Conservation (phyloP, 1,284 basidiomycete genomes). For the Coniferiporia sulphurascens region DNA sequence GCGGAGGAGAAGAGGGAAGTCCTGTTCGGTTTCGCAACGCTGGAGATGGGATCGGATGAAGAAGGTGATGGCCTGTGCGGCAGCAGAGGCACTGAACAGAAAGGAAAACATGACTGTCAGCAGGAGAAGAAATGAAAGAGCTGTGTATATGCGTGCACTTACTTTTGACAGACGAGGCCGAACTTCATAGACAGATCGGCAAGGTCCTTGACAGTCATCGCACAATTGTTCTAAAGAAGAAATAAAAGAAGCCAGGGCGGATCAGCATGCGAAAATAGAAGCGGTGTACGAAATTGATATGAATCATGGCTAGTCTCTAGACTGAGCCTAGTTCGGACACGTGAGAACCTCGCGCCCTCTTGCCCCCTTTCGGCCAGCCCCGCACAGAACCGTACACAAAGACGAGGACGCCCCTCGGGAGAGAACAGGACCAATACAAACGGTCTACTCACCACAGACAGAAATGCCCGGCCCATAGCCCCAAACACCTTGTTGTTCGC, state of each 20-base stretch:
- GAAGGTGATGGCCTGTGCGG: constrained; percentile 72
- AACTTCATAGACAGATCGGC: constrained; percentile 59
- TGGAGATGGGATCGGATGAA: constrained; percentile 68
- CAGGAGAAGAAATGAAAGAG: constrained; percentile 1
- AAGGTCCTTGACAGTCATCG: constrained; percentile 79
- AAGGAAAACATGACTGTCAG: constrained; percentile 2
- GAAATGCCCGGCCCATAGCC: constrained; percentile 63
- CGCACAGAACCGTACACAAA: not conserved
- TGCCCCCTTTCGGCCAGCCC: constrained; percentile 3
- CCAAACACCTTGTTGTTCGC: constrained; percentile 62
- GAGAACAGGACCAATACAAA: not conserved
- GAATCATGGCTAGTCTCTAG: constrained; percentile 12
- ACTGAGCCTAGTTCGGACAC: constrained; percentile 6
- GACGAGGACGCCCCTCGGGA: not conserved
- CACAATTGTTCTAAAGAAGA: constrained; percentile 57
- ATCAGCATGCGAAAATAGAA: constrained; percentile 10
- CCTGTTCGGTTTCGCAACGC: constrained; percentile 64
- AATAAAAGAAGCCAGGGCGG: constrained; percentile 5
- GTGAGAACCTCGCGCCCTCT: constrained; percentile 9
- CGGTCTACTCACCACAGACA: constrained; percentile 56
- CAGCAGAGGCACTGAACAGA: constrained; percentile 56
- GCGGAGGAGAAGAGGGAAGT: constrained; percentile 67
- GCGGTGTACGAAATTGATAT: constrained; percentile 16
- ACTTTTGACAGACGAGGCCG: constrained; percentile 73
- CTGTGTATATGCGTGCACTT: constrained; percentile 26